Evolutionary conservation across 306 rosid species (phyloP).

Genomic region (Calophaca sinica): DNA sequence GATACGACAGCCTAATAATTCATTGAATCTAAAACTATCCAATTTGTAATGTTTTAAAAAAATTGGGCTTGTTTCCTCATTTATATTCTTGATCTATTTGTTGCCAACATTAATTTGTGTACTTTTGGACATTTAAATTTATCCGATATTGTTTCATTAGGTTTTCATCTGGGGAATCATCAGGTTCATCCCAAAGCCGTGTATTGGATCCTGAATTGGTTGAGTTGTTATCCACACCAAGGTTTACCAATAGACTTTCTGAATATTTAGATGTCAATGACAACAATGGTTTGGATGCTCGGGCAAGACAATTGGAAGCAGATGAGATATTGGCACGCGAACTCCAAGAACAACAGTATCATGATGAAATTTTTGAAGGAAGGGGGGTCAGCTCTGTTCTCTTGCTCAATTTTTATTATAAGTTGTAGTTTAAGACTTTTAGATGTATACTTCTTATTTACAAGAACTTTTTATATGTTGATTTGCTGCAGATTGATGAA

Average conservation of each 20-base stretch:
- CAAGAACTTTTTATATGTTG: constrained; percentile 37
- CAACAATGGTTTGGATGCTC: constrained; percentile 58
- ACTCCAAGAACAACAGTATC: constrained; percentile 90
- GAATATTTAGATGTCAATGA: constrained; percentile 49
- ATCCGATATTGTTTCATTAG: neutral
- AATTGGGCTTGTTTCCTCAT: neutral
- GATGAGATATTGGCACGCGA: constrained; percentile 98
- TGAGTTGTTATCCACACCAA: constrained; percentile 60
- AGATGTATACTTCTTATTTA: constrained; percentile 28
- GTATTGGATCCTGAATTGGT: constrained; percentile 61
- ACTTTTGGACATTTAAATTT: neutral
- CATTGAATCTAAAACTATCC: constrained; percentile 6
- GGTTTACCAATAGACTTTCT: constrained; percentile 40
- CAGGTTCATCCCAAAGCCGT: constrained; percentile 56
- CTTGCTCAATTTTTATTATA: neutral
- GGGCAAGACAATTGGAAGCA: constrained; percentile 85
- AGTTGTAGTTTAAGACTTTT: constrained; percentile 21
- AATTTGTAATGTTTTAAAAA: neutral
- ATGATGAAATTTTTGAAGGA: constrained; percentile 62
- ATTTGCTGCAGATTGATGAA: constrained; percentile 71
- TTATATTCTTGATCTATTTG: neutral
- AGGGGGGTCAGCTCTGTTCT: constrained; percentile 62
- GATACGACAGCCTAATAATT: constrained; percentile 14
- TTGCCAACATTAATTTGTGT: neutral
- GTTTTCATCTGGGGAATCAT: constrained; percentile 62